phyloP scores from a whole-genome alignment of 2,329 filamentous ascomycete genomes.

The Trichoderma oligosporum region DNA sequence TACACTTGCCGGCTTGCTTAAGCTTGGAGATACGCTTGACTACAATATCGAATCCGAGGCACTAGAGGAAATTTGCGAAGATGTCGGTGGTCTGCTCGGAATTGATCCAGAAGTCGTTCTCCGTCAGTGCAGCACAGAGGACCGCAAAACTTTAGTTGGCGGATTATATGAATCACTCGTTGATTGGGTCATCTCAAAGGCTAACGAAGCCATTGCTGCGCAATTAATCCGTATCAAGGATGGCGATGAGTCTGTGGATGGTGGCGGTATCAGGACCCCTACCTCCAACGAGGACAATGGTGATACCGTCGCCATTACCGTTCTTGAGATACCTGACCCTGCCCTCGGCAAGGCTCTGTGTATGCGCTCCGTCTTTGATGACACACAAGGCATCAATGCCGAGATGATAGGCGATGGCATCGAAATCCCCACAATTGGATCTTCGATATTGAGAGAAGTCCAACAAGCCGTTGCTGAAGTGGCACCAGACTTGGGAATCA shows the following conservation, averaged over 20 bases:
- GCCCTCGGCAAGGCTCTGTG: conserved; percentile 81
- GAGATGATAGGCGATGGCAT: conserved; percentile 98
- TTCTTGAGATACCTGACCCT: conserved; percentile 80
- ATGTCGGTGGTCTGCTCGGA: conserved; percentile 81
- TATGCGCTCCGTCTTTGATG: conserved; percentile 88
- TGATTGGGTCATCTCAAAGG: conserved; percentile 88
- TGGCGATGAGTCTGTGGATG: conserved; percentile 65
- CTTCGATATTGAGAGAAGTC: conserved; percentile 84
- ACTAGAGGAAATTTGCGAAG: conserved; percentile 82
- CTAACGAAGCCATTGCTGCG: conserved; percentile 75
- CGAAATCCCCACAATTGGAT: conserved; percentile 67
- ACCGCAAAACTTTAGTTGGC: conserved; percentile 75
- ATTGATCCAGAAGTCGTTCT: conserved; percentile 80
- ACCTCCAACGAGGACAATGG: conserved; percentile 66
- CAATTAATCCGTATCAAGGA: conserved; percentile 67
- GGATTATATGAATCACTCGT: conserved; percentile 91
- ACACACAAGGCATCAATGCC: conserved; percentile 84
- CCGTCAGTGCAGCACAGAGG: conserved; percentile 75
- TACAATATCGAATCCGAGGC: conserved; percentile 80
- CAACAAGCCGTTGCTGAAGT: conserved; percentile 72
- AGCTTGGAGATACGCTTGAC: conserved; percentile 85
- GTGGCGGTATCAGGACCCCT: conserved; percentile 58
- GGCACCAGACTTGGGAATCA: conserved; percentile 74
- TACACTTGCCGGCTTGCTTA: conserved; percentile 78
- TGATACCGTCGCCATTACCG: conserved; percentile 83